Evolutionary conservation across 179 eudicot species (phyloP), one percentile per base, ranked within the genome.

Genomic region (Corrigiola litoralis): DNA sequence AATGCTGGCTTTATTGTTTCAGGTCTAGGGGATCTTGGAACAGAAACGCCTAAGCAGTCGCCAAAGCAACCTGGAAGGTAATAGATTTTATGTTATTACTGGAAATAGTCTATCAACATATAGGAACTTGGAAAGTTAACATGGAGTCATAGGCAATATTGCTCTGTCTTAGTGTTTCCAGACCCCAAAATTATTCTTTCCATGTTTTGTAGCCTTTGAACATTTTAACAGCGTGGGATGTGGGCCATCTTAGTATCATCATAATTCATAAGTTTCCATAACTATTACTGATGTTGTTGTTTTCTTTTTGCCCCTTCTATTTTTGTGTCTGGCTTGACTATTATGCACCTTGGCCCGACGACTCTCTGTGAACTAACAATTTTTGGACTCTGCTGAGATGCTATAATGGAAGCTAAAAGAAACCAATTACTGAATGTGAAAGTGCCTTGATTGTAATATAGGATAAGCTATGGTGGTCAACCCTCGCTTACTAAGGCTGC

Each of bases 21-120:
- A 92, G 98, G 98, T 75, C 74, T 92, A 74, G 98, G 98, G 38
- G 69, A 79, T 72, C 75, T 92, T 64, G 90, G 78, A 52, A 73
- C 73, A 29, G 79, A 85, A 79, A 92, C 98, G 47, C 98, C 96
- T 18, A 77, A 80, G 68, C 91, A 85, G 69, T 92, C 98, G 60
- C 96, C 98, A 40, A 75, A 75, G 36, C 77, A 41, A 66, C 78
- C 80, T 72, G 63, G 60, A 69, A 80, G 95, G 98, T 92, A 85
- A 74, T 63, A 6, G 20, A 23, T 28, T 33, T 33, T 40, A 16
- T 63, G 40, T 8, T n/a, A 24, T 25, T 34, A 23, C 32, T 12
- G n/a, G 32, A 34, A 33, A 0, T 10, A 42, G 10, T 25, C 8
- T 14, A 34, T 14, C 4, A 47, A 18, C 8, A 0, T 48, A 47